Base-by-base conservation (phyloP, 2,329 filamentous ascomycete genomes). In the Stagonosporopsis rhizophila region DNA sequence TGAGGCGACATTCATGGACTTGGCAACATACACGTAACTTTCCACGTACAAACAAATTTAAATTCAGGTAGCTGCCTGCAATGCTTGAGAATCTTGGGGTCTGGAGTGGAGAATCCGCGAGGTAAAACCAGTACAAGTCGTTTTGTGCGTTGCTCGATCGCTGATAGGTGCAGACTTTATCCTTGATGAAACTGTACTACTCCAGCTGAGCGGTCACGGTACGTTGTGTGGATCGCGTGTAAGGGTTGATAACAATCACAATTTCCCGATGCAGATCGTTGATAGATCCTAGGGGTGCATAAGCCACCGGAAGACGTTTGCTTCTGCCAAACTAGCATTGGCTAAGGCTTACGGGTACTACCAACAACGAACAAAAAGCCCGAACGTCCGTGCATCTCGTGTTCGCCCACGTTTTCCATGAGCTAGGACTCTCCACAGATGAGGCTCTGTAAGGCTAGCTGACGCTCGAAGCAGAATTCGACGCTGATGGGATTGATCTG, bases 181-280 rank as follows among this genome's bases (percentile, higher is more conserved):
- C 28, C 3, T 30, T 23, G 7, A 14, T 22, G 35, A 50, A 46
- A 56, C 41, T 50, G 52, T 56, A 50, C 46, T 17, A 56, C 52
- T 23, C n/a, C 37, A n/a, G 39, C 17, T n/a, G n/a, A n/a, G n/a
- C n/a, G n/a, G n/a, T n/a, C 32, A 12, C n/a, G 15, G 17, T 27
- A 40, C 34, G 12, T 40, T 35, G 1, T 44, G n/a, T 49, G 34
- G 34, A 49, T 44, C 35, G 20, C 25, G 27, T 27, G 32, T 44
- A 48, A 15, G 28, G 14, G 12, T 44, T 22, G 22, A 41, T 19
- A 49, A 34, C 45, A 49, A 49, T 49, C 45, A 22, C 25, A 44
- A 50, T 46, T 25, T 50, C 45, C 25, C 17, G 20, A 44, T 35
- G 52, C 46, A 56, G 41, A 56, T 56, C 52, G 17, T 25, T 14